phyloP scores from a whole-genome alignment of 345 rosid genomes.

The Sisymbrium altissimum region DNA sequence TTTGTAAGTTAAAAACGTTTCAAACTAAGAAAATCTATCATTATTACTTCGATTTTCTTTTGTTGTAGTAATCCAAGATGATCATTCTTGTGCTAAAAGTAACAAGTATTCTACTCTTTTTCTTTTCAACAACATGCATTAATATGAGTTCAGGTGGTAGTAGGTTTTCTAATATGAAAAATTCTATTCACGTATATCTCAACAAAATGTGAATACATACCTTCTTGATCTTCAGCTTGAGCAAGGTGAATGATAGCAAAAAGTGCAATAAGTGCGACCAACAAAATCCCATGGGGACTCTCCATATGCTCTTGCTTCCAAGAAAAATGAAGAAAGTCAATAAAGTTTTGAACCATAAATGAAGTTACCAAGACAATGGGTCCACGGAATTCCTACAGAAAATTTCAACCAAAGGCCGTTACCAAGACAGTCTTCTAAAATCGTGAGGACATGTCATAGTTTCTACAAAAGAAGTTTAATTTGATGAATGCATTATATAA shows the following conservation, averaged over 20 bases:
- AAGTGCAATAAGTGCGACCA: background rate
- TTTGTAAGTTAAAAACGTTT: background rate
- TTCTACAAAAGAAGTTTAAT: background rate
- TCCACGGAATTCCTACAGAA: background rate
- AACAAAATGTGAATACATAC: conserved; percentile 18
- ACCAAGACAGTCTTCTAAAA: background rate
- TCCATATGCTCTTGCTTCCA: conserved; percentile 13
- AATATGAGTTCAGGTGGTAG: background rate
- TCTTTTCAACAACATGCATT: background rate
- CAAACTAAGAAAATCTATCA: background rate
- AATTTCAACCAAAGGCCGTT: background rate
- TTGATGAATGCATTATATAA: background rate
- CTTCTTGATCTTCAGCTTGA: conserved; percentile 38
- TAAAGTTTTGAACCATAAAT: background rate
- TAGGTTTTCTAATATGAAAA: background rate
- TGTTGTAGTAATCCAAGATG: background rate
- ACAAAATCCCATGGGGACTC: background rate
- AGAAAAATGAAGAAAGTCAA: background rate
- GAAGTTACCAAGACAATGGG: background rate
- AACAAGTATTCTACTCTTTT: background rate
- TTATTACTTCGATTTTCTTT: background rate
- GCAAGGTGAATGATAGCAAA: background rate
- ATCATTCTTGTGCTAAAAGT: background rate
- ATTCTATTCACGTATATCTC: background rate
- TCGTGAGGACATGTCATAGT: conserved; percentile 12